These are phyloP conservation scores for Cladosporium sp. DNA, from an alignment of 2,329 filamentous ascomycete species.

Conservation along the genomic window DNA sequence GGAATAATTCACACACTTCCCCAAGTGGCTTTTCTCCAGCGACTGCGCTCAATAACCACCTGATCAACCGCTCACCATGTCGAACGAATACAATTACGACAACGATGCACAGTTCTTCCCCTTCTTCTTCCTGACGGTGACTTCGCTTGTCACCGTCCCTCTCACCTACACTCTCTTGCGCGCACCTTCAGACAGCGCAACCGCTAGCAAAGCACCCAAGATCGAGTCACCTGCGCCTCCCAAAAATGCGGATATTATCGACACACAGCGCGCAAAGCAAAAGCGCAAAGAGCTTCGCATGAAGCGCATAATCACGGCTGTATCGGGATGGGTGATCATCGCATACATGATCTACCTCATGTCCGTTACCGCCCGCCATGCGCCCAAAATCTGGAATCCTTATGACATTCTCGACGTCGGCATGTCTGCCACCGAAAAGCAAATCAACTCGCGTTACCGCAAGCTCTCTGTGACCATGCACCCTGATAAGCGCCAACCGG, in stretches of 20 bases:
- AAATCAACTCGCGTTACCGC: conserved; percentile 90
- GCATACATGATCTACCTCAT: conserved; percentile 91
- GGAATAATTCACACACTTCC: not conserved
- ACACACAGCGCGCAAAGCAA: conserved; percentile 76
- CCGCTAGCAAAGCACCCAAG: conserved; percentile 74
- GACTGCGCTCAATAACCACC: not conserved
- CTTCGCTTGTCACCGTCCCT: conserved; percentile 80
- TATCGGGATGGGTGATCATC: conserved; percentile 78
- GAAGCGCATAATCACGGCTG: conserved; percentile 73
- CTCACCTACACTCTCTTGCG: conserved; percentile 79
- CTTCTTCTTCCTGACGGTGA: conserved; percentile 93
- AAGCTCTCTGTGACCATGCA: conserved; percentile 80
- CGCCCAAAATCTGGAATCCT: conserved; percentile 86
- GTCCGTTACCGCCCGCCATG: conserved; percentile 65
- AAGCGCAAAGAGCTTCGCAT: conserved; percentile 84
- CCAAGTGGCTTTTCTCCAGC: not conserved
- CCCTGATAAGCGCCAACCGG: conserved; percentile 85
- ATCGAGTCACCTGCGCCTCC: conserved; percentile 79
- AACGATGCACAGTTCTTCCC: conserved; percentile 98
- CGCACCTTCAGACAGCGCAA: conserved; percentile 68
- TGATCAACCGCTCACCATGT: conserved; percentile 55
- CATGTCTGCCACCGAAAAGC: conserved; percentile 77
- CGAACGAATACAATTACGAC: conserved; percentile 97
- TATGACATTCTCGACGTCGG: conserved; percentile 89
- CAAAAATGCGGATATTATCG: conserved; percentile 77